Conservation (phyloP, 345 rosid species). For the Psidium friedrichsthalianum region DNA sequence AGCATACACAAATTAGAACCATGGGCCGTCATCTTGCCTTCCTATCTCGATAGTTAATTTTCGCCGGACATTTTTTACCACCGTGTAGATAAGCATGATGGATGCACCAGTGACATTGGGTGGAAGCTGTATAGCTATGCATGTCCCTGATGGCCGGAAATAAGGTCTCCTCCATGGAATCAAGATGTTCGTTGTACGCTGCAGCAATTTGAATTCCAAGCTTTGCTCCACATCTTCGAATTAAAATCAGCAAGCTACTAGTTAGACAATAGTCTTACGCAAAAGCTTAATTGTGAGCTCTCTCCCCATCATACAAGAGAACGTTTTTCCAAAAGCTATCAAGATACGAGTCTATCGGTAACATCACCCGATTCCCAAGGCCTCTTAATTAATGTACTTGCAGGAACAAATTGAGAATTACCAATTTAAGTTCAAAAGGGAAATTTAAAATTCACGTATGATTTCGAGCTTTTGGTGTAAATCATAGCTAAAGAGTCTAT, state of each 20-base stretch:
- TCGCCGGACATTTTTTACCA: neutral
- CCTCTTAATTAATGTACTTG: neutral
- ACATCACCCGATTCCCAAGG: neutral
- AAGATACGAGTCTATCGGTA: neutral
- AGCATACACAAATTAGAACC: neutral
- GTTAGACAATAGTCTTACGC: neutral
- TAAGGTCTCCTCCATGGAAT: neutral
- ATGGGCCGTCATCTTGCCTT: neutral
- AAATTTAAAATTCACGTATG: too few species aligned
- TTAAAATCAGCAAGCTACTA: neutral
- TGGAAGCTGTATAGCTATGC: neutral
- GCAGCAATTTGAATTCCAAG: neutral
- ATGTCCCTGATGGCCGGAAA: neutral
- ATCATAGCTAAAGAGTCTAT: neutral
- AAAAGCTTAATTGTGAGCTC: neutral
- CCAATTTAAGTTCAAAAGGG: neutral
- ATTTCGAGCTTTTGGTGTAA: neutral
- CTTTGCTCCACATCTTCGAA: neutral
- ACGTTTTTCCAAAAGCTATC: neutral
- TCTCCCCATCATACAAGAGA: neutral
- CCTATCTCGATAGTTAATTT: neutral
- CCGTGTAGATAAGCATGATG: neutral
- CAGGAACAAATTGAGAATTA: neutral
- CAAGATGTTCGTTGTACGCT: neutral
- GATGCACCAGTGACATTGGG: neutral